These are phyloP conservation scores for Discostella stelligeroides DNA, from an alignment of 108 stramenopile species.

Conservation along the genomic window DNA sequence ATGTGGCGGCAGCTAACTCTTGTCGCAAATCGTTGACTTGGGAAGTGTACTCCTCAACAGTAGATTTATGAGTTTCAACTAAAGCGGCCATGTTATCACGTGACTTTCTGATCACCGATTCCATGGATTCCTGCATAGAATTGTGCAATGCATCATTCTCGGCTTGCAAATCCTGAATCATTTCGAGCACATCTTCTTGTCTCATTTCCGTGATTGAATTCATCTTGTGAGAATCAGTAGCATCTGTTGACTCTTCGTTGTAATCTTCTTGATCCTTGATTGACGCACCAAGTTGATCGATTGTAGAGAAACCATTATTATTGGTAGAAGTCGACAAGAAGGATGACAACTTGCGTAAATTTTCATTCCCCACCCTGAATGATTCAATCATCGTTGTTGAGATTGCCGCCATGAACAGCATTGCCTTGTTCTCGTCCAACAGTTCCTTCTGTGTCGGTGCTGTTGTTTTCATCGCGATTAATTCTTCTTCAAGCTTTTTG, in stretches of 20 bases:
- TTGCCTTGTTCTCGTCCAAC: neutral
- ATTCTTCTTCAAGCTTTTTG: conserved; percentile 15
- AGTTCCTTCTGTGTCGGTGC: neutral
- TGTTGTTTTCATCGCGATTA: neutral
- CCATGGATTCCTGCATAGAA: conserved; percentile 21
- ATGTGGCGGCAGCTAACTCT: too few relatives aligned
- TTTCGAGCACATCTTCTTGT: conserved; percentile 9
- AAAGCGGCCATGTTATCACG: conserved; percentile 19
- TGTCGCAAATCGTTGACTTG: too few relatives aligned
- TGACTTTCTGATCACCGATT: conserved; percentile 6
- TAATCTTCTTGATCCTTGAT: neutral
- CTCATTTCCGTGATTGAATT: neutral
- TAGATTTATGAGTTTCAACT: conserved; percentile 18
- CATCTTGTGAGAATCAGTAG: neutral
- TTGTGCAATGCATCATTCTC: conserved; percentile 17
- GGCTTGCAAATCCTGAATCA: conserved; percentile 14
- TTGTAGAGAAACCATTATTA: neutral
- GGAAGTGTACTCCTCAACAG: conserved; percentile 1
- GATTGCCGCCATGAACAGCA: neutral
- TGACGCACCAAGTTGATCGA: neutral
- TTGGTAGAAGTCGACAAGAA: neutral
- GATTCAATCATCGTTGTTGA: conserved; percentile 3
- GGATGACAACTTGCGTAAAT: neutral
- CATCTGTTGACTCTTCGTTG: too few relatives aligned
- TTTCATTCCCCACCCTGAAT: neutral